Conservation (phyloP, 345 rosid genomes). For the Eucalyptus cladocalyx region DNA sequence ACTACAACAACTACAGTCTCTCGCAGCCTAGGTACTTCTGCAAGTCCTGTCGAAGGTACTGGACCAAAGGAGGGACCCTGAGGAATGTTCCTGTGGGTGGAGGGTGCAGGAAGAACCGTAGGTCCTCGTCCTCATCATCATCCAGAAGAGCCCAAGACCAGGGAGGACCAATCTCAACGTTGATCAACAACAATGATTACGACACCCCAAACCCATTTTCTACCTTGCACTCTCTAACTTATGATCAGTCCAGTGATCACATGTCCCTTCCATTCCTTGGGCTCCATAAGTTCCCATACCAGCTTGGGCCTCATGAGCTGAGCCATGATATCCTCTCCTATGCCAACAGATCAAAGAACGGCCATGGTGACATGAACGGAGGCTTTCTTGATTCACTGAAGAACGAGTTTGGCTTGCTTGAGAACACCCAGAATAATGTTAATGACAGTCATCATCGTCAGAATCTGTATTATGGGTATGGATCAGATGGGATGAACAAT, state of each 20-base stretch:
- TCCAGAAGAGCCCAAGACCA: background rate
- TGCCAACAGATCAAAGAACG: background rate
- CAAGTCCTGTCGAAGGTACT: slow-evolving; percentile 94
- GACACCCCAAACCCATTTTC: background rate
- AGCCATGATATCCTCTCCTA: background rate
- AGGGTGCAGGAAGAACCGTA: slow-evolving; percentile 90
- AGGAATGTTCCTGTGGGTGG: slow-evolving; percentile 98
- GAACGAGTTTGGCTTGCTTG: background rate
- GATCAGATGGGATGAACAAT: slow-evolving; percentile 9
- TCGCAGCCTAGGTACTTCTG: slow-evolving; percentile 95
- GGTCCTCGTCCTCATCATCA: slow-evolving; percentile 30
- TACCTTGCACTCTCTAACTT: background rate
- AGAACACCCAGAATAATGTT: background rate
- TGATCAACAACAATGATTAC: background rate
- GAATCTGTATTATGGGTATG: slow-evolving; percentile 32
- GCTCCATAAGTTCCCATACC: background rate
- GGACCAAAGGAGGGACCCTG: slow-evolving; percentile 98
- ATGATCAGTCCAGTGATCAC: background rate
- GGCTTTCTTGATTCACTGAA: background rate
- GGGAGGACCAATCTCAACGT: background rate
- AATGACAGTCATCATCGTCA: slow-evolving; percentile 2
- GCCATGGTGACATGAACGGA: background rate
- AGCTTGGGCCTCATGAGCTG: background rate
- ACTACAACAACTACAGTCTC: slow-evolving; percentile 97
- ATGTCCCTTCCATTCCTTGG: background rate